Conservation (phyloP, 208 protist genomes). For the Leishmania guyanensis region DNA sequence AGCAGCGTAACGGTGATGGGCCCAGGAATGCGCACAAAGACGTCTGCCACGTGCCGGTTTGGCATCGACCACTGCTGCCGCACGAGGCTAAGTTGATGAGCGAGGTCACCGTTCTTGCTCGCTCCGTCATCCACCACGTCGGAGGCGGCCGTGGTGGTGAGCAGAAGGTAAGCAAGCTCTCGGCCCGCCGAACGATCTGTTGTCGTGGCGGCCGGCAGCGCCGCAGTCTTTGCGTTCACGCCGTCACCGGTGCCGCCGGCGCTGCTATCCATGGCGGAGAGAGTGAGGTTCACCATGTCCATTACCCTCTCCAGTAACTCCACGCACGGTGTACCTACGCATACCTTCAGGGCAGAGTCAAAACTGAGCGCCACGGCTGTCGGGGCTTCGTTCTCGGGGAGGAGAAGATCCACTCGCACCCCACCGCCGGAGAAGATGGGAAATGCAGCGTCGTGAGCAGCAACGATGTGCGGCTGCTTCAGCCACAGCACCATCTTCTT, state of each 20-base stretch:
- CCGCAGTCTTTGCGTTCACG: not conserved
- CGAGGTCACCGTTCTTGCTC: constrained; percentile 18
- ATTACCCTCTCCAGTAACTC: constrained; percentile 78
- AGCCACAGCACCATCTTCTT: constrained; percentile 57
- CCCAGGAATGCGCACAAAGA: constrained; percentile 65
- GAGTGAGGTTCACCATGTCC: constrained; percentile 74
- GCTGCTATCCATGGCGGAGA: constrained; percentile 38
- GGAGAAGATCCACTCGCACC: constrained; percentile 43
- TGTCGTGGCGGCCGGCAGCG: not conserved
- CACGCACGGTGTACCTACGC: constrained; percentile 76
- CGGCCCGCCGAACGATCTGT: not conserved
- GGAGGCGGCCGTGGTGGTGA: not conserved
- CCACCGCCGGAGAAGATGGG: constrained; percentile 53
- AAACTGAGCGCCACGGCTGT: constrained; percentile 43
- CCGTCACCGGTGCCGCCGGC: not conserved
- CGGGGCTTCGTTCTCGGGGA: constrained; percentile 36
- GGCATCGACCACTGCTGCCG: constrained; percentile 32
- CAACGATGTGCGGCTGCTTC: constrained; percentile 49
- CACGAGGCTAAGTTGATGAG: constrained; percentile 37
- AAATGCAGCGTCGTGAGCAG: constrained; percentile 38
- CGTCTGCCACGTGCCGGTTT: constrained; percentile 58
- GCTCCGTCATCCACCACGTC: not conserved
- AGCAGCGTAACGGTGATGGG: constrained; percentile 57
- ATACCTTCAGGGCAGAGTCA: constrained; percentile 41
- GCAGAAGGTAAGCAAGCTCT: not conserved